Base-by-base conservation (phyloP, 495 filamentous ascomycete genomes). In the Penicillium paxilli region DNA sequence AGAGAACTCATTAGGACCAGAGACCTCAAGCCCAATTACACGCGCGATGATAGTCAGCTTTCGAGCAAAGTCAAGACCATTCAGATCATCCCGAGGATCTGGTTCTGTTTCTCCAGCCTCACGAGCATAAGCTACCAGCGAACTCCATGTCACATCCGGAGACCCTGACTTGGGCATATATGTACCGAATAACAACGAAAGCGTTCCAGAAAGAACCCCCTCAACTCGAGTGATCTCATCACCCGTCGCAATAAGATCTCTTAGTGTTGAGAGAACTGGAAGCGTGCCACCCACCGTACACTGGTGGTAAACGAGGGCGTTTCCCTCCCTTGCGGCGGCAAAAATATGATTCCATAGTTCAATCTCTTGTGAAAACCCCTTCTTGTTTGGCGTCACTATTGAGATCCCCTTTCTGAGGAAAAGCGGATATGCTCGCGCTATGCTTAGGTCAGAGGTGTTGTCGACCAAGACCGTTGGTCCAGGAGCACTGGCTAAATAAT, bases 341-440 rank as follows among this genome's bases (percentile, higher is more conserved):
- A 92, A 90, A 64, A 96, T 96, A 47, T 83, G 80, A 49, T 88
- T 75, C 91, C 91, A 98, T 38, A 94, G 76, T 51, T 79, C 72
- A 50, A 88, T 81, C 24, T 79, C 81, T 26, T 83, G 80, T 1
- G 89, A 91, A 71, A 98, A 97, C 3, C 87, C 92, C 71, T 97
- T 96, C 77, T 98, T 98, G 78, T 96, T 98, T 16, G 93, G 92
- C 0, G 93, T 97, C 26, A 96, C 90, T 66, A 97, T 81, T 60
- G 80, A 88, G 70, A 98, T 87, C 7, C 92, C 92, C 19, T 80
- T 75, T 47, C 76, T 74, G 51, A 97, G 79, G 66, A 92, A 87
- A n/a, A 73, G 51, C 0, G 92, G 91, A 71, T 98, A 97, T 14
- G 78, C 65, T 51, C 84, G 75, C 4, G 92, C 93, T 12, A 98